Conservation (phyloP, 1,284 basidiomycete genomes). For the Cystobasidiaceae sp. region DNA sequence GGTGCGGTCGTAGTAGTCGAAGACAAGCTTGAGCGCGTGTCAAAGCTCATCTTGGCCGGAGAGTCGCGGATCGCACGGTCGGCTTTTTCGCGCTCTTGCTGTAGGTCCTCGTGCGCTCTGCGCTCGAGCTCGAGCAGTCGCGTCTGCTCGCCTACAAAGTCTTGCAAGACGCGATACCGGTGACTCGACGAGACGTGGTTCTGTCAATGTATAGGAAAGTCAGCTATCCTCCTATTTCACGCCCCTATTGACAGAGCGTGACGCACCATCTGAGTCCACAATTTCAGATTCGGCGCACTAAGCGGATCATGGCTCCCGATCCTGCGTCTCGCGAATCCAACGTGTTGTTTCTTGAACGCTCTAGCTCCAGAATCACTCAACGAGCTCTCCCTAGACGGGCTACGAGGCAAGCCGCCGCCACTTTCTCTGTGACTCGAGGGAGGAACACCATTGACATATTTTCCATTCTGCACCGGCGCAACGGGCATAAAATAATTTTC, state of each 20-base stretch:
- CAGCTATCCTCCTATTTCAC: not conserved
- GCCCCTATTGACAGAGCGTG: not conserved
- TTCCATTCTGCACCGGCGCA: not conserved
- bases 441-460: not conserved
- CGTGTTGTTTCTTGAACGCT: not conserved
- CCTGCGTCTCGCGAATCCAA: slow-evolving; percentile 52
- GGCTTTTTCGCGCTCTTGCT: slow-evolving; percentile 31
- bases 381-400: slow-evolving; percentile 8
- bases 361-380: slow-evolving; percentile 9
- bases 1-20: slow-evolving; percentile 46
- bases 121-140: slow-evolving; percentile 50
- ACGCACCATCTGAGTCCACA: slow-evolving; percentile 79
- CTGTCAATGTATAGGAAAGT: slow-evolving; percentile 38
- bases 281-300: slow-evolving; percentile 57
- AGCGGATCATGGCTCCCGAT: slow-evolving; percentile 47
- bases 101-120: slow-evolving; percentile 39
- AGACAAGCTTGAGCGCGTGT: slow-evolving; percentile 5
- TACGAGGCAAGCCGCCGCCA: not conserved
- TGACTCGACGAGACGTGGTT: slow-evolving; percentile 53
- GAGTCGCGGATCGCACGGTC: slow-evolving; percentile 37
- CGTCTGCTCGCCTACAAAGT: slow-evolving; percentile 52
- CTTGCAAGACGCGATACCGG: slow-evolving; percentile 52
- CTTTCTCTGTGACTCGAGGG: no score
- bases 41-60: slow-evolving; percentile 37
- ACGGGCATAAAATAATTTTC: slow-evolving; percentile 15